Percentiles rank a stretch among this genome's conserved stretches.
Conservation (phyloP, 2,329 filamentous ascomycete species). For the Dactylellina parvicollis region DNA sequence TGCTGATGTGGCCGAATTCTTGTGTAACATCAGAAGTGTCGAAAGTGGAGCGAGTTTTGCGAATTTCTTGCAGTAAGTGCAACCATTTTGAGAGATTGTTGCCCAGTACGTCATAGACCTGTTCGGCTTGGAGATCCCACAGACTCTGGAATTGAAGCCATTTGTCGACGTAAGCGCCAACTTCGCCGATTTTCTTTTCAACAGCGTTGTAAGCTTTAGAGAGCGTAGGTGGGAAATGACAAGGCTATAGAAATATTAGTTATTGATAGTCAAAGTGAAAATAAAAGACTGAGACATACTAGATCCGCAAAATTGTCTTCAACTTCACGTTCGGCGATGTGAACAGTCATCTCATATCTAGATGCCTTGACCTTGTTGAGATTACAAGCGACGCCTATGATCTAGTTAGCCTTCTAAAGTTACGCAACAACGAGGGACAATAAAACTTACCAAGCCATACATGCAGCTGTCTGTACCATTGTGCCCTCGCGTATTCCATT, state of each 20-base stretch:
- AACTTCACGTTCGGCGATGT: conserved; percentile 71
- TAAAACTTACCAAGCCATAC: conserved; percentile 77
- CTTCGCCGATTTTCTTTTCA: conserved; percentile 81
- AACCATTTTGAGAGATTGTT: conserved; percentile 93
- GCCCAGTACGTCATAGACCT: conserved; percentile 90
- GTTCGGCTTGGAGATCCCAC: conserved; percentile 96
- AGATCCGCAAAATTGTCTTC: conserved; percentile 83
- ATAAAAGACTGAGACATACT: conserved; percentile 26
- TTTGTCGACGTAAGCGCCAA: conserved; percentile 90
- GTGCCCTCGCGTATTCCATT: conserved; percentile 87
- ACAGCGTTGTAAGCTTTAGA: conserved; percentile 82
- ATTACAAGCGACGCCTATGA: conserved; percentile 78
- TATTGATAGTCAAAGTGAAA: background rate
- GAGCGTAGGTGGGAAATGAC: conserved; percentile 81
- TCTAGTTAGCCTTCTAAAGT: background rate
- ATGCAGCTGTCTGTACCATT: conserved; percentile 92
- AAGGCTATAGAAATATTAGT: conserved; percentile 64
- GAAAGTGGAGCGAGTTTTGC: conserved; percentile 93
- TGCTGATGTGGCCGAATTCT: conserved; percentile 90
- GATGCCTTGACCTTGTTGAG: conserved; percentile 93
- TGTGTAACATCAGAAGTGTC: conserved; percentile 95
- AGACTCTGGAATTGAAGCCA: conserved; percentile 99
- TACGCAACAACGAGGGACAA: background rate
- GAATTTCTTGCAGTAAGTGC: conserved; percentile 94
- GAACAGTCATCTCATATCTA: conserved; percentile 88